Evolutionary conservation across 257 asterid species (phyloP), one percentile per base, ranked within the genome.

Genomic region (Agastache rugosa): DNA sequence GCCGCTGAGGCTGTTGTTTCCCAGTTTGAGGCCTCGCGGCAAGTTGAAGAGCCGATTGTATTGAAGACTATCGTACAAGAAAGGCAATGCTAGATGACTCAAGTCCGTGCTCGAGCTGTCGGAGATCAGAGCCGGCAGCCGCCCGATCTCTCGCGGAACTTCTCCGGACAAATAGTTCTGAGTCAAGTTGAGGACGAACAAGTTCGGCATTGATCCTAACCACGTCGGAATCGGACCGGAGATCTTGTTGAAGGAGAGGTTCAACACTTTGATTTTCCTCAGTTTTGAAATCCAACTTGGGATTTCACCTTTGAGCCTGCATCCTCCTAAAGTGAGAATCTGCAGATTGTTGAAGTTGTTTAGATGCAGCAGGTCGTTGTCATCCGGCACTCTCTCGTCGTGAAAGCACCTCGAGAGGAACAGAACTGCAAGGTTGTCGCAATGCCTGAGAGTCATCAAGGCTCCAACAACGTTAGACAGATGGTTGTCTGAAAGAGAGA

Each of bases 401-500:
- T 56, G 42, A 79, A 85, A 87, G 78, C 85, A 81, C 51, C 92
- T 81, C 1, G 88, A 83, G 74, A 83, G 11, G 87, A 87, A 81
- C 37, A 87, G 55, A 19, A 85, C 92, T 0, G 85, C 82, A 0
- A 87, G 82, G 16, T 82, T 69, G 0, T 85, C 69, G 35, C 89
- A 85, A 16, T 74, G 84, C 75, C 78, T 58, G 8, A 85, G 88
- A 14, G 48, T 79, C 75, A 35, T 65, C 74, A 85, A 9, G 9
- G 89, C 89, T 61, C 83, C 84, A 1, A 64, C 60, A 0, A 80
- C 85, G 29, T 87, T 83, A 0, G 85, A 61, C 15, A 85, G 77
- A 76, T 16, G 53, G 39, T 85, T 87, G 37, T 87, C 75, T 0
- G 89, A 79, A 8, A 87, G 63, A 0, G 89, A 85, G 70, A 87